Evolutionary conservation across 2,329 filamentous ascomycete species (phyloP), one percentile per base, ranked within the genome.

Genomic region (Drechslera avenae): DNA sequence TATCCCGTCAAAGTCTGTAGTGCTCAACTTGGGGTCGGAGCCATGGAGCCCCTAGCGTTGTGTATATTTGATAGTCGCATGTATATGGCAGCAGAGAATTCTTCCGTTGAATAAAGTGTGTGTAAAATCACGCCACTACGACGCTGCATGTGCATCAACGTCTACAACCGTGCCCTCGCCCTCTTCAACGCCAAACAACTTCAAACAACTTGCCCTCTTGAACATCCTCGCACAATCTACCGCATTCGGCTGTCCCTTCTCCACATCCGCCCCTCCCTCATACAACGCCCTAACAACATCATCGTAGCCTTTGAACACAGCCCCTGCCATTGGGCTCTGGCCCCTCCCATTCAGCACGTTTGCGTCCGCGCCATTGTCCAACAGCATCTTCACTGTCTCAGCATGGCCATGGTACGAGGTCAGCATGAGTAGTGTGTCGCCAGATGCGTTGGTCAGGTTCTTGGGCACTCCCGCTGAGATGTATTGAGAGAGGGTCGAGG

Each of bases 401-500:
- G 80, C 77, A 46, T 89, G 84, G 9, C 86, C 86, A 59, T 89
- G 81, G 62, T 90, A 90, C 0, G 86, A 81, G 0, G 87, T 84
- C 1, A 91, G 80, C 88, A 91, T 91, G 52, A 90, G 76, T 53
- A 90, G 72, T n/a, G 83, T 88, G 67, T 91, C 87, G 40, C 87
- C 88, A 57, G 88, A 86, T 41, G 87, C 81, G 62, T 90, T 90
- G 17, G 86, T 89, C 70, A 90, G 77, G 62, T 89, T 90, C 1
- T 82, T 76, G 0, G 87, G 87, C 19, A 90, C 75, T 1, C 88
- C 87, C 2, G 83, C 84, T 1, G 79, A 77, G 31, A 91, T 71
- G 39, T 87, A 87, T 69, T 86, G 81, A 34, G 79, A 67, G n/a
- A 91, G 82, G 10, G 83, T 71, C 4, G 80, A 67, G 2, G 81